phyloP scores from a whole-genome alignment of 2,329 filamentous ascomycete genomes.

The Verticillium longisporum region DNA sequence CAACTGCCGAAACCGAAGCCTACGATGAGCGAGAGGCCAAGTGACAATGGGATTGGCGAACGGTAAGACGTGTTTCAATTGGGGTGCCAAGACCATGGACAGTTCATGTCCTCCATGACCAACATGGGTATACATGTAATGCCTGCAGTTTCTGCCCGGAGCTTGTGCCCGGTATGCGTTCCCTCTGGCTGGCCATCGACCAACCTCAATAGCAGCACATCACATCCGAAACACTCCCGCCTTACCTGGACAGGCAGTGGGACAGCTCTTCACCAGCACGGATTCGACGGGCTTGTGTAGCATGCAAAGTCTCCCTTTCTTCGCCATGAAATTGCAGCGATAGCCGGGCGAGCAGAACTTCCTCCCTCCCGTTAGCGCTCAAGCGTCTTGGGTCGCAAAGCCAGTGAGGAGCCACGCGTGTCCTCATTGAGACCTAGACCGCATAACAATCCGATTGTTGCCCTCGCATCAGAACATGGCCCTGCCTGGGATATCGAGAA shows the following conservation, averaged over 20 bases:
- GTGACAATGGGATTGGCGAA: not conserved
- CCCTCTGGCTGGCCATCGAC: not conserved
- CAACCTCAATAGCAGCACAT: not conserved
- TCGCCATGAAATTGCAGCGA: not conserved
- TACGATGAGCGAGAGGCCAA: not conserved
- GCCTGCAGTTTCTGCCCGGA: not conserved
- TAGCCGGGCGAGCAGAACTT: not conserved
- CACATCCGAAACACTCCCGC: not conserved
- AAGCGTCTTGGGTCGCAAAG: not conserved
- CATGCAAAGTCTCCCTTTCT: not conserved
- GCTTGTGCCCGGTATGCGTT: constrained; percentile 1
- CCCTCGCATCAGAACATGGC: not conserved
- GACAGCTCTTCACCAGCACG: no score
- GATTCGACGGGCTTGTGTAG: not conserved
- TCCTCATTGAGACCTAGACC: not conserved
- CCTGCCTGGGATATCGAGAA: not conserved
- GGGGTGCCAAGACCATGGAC: not conserved
- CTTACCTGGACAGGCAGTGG: not conserved
- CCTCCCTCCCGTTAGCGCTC: not conserved
- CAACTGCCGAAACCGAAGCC: no score
- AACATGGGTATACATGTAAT: not conserved
- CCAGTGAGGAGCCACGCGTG: not conserved
- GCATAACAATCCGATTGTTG: not conserved
- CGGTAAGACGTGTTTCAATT: not conserved
- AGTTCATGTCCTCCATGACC: not conserved